A percentile compares a stretch with the other conserved stretches of the same genome.
Evolutionary conservation across 2,329 filamentous ascomycete genomes (phyloP).

Genomic region (Venturia pyrina): DNA sequence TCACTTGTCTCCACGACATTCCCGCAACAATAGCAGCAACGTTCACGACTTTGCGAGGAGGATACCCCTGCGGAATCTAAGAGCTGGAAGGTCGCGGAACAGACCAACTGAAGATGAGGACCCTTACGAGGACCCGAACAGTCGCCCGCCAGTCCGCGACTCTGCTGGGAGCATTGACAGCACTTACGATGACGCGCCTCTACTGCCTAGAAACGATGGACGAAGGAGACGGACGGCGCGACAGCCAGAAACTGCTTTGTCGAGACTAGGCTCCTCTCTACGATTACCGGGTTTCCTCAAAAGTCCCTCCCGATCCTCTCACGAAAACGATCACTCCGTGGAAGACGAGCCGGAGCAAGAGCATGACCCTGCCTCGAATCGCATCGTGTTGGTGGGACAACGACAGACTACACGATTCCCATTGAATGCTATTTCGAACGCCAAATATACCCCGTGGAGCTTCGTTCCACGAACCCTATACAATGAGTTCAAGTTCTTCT

Average conservation of each 20-base stretch:
- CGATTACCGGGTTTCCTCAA: conserved; percentile 58
- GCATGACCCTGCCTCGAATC: conserved; percentile 53
- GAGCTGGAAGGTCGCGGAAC: conserved; percentile 34
- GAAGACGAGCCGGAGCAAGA: conserved; percentile 20
- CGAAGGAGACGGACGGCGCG: conserved; percentile 4
- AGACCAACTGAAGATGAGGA: conserved; percentile 51
- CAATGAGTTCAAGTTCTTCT: conserved; percentile 99
- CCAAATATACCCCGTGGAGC: conserved; percentile 91
- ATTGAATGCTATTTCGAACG: conserved; percentile 86
- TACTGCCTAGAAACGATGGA: conserved; percentile 40
- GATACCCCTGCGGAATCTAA: conserved; percentile 60
- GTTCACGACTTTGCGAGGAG: conserved; percentile 34
- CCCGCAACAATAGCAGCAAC: conserved; percentile 21
- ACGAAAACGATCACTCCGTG: background rate
- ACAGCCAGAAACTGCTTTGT: conserved; percentile 24
- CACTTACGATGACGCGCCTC: conserved; percentile 63
- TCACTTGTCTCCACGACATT: conserved; percentile 20
- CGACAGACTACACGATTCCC: conserved; percentile 68
- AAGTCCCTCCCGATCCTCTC: conserved; percentile 24
- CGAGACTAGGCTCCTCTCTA: conserved; percentile 42
- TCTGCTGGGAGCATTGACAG: conserved; percentile 42
- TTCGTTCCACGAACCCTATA: conserved; percentile 92
- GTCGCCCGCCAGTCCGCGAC: conserved; percentile 46
- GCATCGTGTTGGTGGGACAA: conserved; percentile 67
- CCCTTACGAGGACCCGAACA: conserved; percentile 48